Evolutionary conservation across 1,139 yeast genomes (phyloP).

Genomic region (Blastobotrys persicus): DNA sequence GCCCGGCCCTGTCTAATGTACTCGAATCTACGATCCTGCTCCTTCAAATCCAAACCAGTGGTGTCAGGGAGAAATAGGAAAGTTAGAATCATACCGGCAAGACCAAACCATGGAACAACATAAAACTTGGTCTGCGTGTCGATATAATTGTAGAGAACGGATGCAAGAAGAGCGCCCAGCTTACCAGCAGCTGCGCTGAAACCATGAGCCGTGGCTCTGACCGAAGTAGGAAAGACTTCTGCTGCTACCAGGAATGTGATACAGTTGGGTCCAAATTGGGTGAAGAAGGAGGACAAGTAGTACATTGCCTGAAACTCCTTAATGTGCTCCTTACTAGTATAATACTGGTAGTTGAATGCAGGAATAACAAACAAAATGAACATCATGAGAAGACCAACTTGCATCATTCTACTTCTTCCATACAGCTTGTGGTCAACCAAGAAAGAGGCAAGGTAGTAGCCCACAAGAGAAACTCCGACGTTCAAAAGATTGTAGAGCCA

Average conservation of each 20-base stretch:
- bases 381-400: conserved; percentile 57
- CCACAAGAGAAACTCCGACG: conserved; percentile 67
- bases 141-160: conserved; percentile 51
- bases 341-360: conserved; percentile 59
- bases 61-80: conserved; percentile 38
- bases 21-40: conserved; percentile 41
- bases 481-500: conserved; percentile 59
- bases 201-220: conserved; percentile 98
- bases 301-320: conserved; percentile 61
- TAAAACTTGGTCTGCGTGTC: conserved; percentile 36
- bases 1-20: conserved; percentile 37
- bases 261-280: conserved; percentile 82
- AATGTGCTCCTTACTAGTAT: conserved; percentile 43
- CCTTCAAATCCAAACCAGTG: conserved; percentile 40
- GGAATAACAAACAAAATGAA: conserved; percentile 58
- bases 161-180: conserved; percentile 95
- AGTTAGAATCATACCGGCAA: conserved; percentile 38
- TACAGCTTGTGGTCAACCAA: conserved; percentile 50
- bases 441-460: conserved; percentile 61
- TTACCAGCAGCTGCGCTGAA: conserved; percentile 95
- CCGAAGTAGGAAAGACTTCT: conserved; percentile 94
- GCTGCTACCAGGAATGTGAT: conserved; percentile 97
- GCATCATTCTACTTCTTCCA: conserved; percentile 62
- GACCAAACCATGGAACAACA: conserved; percentile 42
- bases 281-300: conserved; percentile 63